Conservation (phyloP, 805 yeast genomes). For the Yamadazyma scolyti region DNA sequence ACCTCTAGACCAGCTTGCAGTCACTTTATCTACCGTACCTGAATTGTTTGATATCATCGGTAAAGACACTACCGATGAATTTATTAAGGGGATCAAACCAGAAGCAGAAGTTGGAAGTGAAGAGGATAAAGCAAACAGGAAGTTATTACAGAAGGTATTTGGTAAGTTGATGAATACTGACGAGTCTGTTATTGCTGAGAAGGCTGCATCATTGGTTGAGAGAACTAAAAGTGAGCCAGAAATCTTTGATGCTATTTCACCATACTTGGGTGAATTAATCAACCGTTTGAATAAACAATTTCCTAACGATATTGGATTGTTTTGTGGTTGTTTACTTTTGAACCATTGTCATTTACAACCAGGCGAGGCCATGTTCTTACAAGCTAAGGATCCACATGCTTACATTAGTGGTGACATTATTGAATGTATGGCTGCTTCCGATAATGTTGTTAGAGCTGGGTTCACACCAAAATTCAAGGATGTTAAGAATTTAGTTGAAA, state of each 20-base stretch:
- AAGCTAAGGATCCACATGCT: constrained; percentile 98
- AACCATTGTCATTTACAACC: constrained; percentile 79
- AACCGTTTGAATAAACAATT: constrained; percentile 80
- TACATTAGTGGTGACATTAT: constrained; percentile 95
- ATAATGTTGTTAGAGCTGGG: constrained; percentile 97
- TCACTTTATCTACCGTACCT: constrained; percentile 66
- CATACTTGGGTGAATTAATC: constrained; percentile 66
- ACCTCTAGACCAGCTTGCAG: constrained; percentile 75
- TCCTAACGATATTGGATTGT: constrained; percentile 90
- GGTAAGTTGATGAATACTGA: constrained; percentile 79
- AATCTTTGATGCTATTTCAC: constrained; percentile 45
- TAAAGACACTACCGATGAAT: constrained; percentile 50
- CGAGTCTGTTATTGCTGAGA: constrained; percentile 51
- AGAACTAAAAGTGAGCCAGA: constrained; percentile 61
- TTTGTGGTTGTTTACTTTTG: constrained; percentile 90
- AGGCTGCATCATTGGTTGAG: constrained; percentile 62
- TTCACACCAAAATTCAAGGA: constrained; percentile 99
- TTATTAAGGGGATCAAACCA: constrained; percentile 45
- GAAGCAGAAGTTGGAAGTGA: constrained; percentile 44
- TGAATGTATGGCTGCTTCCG: constrained; percentile 99
- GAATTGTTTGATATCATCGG: constrained; percentile 76
- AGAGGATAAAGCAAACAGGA: constrained; percentile 57
- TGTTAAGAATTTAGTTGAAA: constrained; percentile 80
- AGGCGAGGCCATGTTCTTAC: constrained; percentile 96
- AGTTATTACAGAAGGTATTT: constrained; percentile 70